Evolutionary conservation across 2,329 filamentous ascomycete species (phyloP), one percentile per base, ranked within the genome.

Genomic region (Claviceps fusiformis): DNA sequence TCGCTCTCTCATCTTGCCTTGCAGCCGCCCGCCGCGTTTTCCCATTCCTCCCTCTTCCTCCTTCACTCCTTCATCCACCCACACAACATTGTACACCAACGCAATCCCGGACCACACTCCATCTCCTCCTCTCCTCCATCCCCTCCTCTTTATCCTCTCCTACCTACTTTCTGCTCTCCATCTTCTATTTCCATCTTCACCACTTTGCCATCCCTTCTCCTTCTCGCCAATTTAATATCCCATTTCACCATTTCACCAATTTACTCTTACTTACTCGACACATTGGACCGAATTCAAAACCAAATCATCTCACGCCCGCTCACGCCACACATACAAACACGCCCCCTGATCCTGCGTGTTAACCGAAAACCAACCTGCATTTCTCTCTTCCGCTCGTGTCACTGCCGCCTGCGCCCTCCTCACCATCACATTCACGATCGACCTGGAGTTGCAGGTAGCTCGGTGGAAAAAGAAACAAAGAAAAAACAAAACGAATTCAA

Each of bases 301-400:
- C 7, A 35, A 8, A 24, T 31, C 6, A 41, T 49, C 17, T 9
- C 33, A 17, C 45, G 17, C 35, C 52, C 44, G 27, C 52, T 13
- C 35, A 19, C 19, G 1, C 11, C 37, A 41, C 13, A 3, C 37
- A 3, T 11, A 15, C 37, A 11, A 19, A 19, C 15, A 4, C 15
- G 1, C 13, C 15, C 3, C 37, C 37, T 17, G 6, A 15, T 17
- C 37, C 37, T 17, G 15, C 37, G 13, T 13, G 37, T 13, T 17
- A 17, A 7, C 37, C 37, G 13, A 24, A 44, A 19, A 24, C 43
- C 17, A 44, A 37, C 35, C 35, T n/a, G 48, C 35, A 37, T 48
- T 43, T 24, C 52, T 29, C 15, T 19, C 33, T 9, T 41, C 15
- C 31, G 51, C 43, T n/a, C 10, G 43, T 63, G 59, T 61, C 63